Conservation (phyloP, 148 eudicot species). For the Camellia granthamiana region DNA sequence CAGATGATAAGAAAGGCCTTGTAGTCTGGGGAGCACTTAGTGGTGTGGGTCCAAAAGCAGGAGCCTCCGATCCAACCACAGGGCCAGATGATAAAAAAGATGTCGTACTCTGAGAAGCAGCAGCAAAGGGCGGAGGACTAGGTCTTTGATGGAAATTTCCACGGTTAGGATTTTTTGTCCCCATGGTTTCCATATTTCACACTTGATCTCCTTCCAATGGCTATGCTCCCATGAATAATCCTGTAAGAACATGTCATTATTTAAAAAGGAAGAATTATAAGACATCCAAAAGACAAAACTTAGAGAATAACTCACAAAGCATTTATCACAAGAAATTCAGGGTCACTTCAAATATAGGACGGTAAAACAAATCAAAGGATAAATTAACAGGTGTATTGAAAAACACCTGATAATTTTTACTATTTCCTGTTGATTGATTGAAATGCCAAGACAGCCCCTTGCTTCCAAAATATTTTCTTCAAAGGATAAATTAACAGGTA, state of each 20-base stretch:
- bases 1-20: constrained; percentile 40
- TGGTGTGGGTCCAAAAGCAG: constrained; percentile 52
- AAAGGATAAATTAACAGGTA: background rate
- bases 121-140: constrained; percentile 60
- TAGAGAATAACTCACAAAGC: constrained; percentile 7
- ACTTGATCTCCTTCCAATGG: constrained; percentile 20
- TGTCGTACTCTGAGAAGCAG: constrained; percentile 50
- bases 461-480: background rate
- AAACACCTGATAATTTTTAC: too few relatives aligned
- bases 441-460: background rate
- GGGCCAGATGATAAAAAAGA: constrained; percentile 65
- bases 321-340: background rate
- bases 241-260: constrained; percentile 1
- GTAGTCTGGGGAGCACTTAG: constrained; percentile 38
- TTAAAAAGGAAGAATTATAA: background rate
- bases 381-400: too few relatives aligned
- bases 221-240: constrained; percentile 19
- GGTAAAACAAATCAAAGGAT: too few relatives aligned
- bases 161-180: constrained; percentile 65
- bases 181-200: constrained; percentile 45
- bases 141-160: constrained; percentile 57
- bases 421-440: too few relatives aligned
- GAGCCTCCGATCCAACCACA: constrained; percentile 50
- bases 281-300: background rate
- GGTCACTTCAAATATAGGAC: too few relatives aligned